These are phyloP conservation scores for Purpureocillium lavendulum DNA, from an alignment of 2,329 filamentous ascomycete genomes.

Conservation along the genomic window DNA sequence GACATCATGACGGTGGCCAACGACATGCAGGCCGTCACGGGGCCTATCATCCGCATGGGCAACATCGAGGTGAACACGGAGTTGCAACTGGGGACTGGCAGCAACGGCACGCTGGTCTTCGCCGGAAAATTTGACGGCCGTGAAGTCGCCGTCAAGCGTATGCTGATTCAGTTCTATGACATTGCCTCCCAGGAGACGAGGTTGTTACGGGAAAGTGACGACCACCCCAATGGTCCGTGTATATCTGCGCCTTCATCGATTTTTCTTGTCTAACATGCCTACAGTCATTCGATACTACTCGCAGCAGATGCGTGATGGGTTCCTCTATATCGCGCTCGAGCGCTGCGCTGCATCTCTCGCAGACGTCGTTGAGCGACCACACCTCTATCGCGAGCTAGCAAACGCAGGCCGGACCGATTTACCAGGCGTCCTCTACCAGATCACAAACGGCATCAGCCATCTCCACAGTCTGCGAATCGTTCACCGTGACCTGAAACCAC, in stretches of 20 bases:
- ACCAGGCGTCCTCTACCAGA: slow-evolving; percentile 75
- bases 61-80: slow-evolving; percentile 57
- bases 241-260: not conserved
- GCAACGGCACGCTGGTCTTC: slow-evolving; percentile 95
- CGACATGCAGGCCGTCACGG: slow-evolving; percentile 52
- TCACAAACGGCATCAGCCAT: slow-evolving; percentile 81
- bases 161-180: slow-evolving; percentile 93
- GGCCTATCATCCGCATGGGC: slow-evolving; percentile 52
- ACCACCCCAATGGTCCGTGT: slow-evolving; percentile 70
- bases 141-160: slow-evolving; percentile 90
- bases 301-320: slow-evolving; percentile 79
- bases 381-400: slow-evolving; percentile 59
- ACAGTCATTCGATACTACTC: slow-evolving; percentile 90
- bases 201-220: slow-evolving; percentile 83
- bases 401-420: slow-evolving; percentile 66
- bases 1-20: slow-evolving; percentile 51
- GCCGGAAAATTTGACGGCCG: slow-evolving; percentile 90
- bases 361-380: slow-evolving; percentile 76
- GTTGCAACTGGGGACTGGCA: slow-evolving; percentile 65
- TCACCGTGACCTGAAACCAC: slow-evolving; percentile 92
- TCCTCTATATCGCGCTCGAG: slow-evolving; percentile 93
- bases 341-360: slow-evolving; percentile 89
- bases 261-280: slow-evolving; percentile 1
- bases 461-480: slow-evolving; percentile 90
- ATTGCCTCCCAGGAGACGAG: slow-evolving; percentile 92